Percentiles rank a stretch among this genome's conserved stretches.
Evolutionary conservation across 2,329 filamentous ascomycete species (phyloP).

Genomic region (Aspergillus viridinutans): DNA sequence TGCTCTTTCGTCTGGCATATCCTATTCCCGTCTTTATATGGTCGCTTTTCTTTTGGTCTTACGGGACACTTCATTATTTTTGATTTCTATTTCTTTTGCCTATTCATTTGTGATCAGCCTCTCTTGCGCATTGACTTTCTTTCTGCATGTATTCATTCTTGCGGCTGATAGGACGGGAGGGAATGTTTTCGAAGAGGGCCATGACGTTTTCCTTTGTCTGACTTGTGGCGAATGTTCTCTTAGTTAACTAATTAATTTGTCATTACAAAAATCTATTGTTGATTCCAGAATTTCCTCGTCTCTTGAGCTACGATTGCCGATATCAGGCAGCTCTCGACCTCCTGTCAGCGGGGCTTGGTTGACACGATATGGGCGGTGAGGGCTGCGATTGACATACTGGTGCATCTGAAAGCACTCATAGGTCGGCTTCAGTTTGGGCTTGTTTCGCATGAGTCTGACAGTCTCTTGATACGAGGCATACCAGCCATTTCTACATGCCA

Average conservation of each 20-base stretch:
- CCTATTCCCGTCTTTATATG: constrained; percentile 23
- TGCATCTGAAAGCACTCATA: neutral
- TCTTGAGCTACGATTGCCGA: neutral
- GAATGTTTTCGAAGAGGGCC: constrained; percentile 23
- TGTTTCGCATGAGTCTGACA: neutral
- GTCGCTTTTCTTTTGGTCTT: constrained; percentile 28
- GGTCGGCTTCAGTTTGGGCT: neutral
- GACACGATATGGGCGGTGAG: neutral
- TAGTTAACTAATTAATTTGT: constrained; percentile 15
- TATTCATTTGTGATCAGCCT: constrained; percentile 14
- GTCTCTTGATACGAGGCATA: neutral
- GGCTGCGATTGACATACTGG: neutral
- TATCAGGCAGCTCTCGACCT: neutral
- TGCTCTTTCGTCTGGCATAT: constrained; percentile 15
- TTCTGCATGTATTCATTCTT: constrained; percentile 19
- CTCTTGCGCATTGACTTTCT: constrained; percentile 20
- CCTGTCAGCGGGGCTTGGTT: neutral
- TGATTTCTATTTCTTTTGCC: constrained; percentile 18
- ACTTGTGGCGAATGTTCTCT: constrained; percentile 12
- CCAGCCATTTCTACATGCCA: neutral
- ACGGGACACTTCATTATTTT: constrained; percentile 29
- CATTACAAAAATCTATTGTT: constrained; percentile 6
- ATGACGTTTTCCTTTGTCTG: constrained; percentile 23
- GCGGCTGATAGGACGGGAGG: constrained; percentile 20
- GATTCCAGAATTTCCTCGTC: neutral